Conservation (phyloP, 192 early-diverging fungal genomes). For the Obelidium mucronatum region DNA sequence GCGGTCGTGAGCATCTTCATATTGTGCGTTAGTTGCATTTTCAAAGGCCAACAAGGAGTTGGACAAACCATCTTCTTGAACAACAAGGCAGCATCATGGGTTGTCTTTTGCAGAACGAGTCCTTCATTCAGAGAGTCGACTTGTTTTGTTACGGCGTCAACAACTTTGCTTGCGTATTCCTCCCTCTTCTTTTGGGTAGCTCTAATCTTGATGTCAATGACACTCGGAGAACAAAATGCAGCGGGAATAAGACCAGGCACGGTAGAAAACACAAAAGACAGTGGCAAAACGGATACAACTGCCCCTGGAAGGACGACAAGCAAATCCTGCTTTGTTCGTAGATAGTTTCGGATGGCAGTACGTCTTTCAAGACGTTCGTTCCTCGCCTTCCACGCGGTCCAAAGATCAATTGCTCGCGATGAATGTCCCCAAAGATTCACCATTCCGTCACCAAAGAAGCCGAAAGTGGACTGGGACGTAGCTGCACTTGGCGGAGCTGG, state of each 20-base stretch:
- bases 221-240: constrained; percentile 1
- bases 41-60: neutral
- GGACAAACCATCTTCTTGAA: constrained; percentile 15
- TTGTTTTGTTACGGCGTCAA: neutral
- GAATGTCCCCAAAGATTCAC: neutral
- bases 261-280: constrained; percentile 11
- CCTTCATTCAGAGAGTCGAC: neutral
- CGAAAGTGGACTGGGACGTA: neutral
- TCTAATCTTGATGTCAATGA: constrained; percentile 13
- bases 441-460: constrained; percentile 7
- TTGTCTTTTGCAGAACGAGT: neutral
- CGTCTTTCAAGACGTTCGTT: constrained; percentile 6
- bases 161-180: neutral
- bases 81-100: neutral
- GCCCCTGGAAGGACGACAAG: constrained; percentile 2
- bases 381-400: neutral
- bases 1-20: constrained; percentile 20
- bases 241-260: constrained; percentile 22
- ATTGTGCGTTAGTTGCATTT: neutral
- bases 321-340: constrained; percentile 12
- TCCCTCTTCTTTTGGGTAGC: constrained; percentile 1
- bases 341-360: constrained; percentile 11
- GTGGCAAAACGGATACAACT: neutral
- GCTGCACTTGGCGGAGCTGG: neutral
- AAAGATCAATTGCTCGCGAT: neutral